phyloP scores from a whole-genome alignment of 2,329 filamentous ascomycete genomes.

The Claviceps quebecensis region DNA sequence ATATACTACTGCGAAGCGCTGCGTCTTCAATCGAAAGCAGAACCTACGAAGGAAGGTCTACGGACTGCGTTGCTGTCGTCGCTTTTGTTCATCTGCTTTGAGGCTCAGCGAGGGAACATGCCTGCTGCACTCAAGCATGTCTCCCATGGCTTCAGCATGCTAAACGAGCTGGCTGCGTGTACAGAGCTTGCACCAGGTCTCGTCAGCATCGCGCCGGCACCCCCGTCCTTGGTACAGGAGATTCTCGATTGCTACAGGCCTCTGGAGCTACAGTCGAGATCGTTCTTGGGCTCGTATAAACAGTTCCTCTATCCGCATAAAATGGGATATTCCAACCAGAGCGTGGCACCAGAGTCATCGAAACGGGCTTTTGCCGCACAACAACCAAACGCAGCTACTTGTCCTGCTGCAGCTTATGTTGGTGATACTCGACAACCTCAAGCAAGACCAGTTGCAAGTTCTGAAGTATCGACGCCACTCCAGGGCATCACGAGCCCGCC shows the following conservation, averaged over 20 bases:
- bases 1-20: constrained; percentile 27
- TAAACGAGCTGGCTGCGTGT: constrained; percentile 24
- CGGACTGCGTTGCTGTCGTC: constrained; percentile 26
- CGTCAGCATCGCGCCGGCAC: constrained; percentile 23
- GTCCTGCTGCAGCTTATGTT: not conserved
- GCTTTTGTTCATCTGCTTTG: constrained; percentile 27
- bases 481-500: constrained; percentile 10
- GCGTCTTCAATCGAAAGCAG: constrained; percentile 24
- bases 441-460: not conserved
- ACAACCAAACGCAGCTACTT: not conserved
- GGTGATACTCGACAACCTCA: not conserved
- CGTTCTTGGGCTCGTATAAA: constrained; percentile 24
- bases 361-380: not conserved
- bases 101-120: constrained; percentile 25
- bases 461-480: not conserved
- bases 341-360: not conserved
- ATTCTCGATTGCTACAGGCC: constrained; percentile 26
- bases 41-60: constrained; percentile 21
- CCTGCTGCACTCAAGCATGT: constrained; percentile 27
- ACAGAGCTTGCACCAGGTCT: constrained; percentile 21
- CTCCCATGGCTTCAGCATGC: constrained; percentile 25
- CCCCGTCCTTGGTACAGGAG: constrained; percentile 22
- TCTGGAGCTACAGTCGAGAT: constrained; percentile 24
- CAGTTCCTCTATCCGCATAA: constrained; percentile 19
- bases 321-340: not conserved